Evolutionary conservation across 495 filamentous ascomycete species (phyloP), one percentile per base, ranked within the genome.

Genomic region (Aspergillus diversus): DNA sequence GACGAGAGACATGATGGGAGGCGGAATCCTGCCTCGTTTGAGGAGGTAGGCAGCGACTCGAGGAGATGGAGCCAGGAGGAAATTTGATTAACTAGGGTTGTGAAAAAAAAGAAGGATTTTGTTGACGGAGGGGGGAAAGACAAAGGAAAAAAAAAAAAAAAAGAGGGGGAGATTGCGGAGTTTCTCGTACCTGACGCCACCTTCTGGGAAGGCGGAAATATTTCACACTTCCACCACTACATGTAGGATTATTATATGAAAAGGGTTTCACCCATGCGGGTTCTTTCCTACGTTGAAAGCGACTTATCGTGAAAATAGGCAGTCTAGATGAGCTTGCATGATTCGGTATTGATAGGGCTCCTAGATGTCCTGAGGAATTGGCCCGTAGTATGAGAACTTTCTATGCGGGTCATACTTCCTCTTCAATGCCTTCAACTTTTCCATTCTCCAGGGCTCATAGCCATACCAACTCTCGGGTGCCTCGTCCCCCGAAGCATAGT

Each of bases 21-120:
- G 60, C 9, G 75, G 71, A 33, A 80, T 64, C 55, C 74, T 81
- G 55, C 83, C 83, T 70, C 81, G 83, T 70, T 82, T 80, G 51
- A 84, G 74, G 52, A 91, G 80, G 62, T 83, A 82, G 68, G 85
- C 85, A 59, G 84, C 73, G 49, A 88, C 71, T 58, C 84, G 83
- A 33, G 84, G 69, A 61, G 86, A 88, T 64, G 83, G 83, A 78
- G 87, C 87, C 87, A 90, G 77, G 57, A 68, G 61, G 63, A 50
- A 37, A 9, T 53, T 61, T 39, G 33, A 17, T 9, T 27, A 46
- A 33, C 33, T 33, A 21, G 55, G 17, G n/a, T 55, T 34, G 33
- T 51, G 57, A 17, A 55, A 43, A 8, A 15, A 43, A 43, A 13
- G 39, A 43, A 43, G n/a, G 39, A 43, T 43, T 43, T 43, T 43